Percentiles rank a stretch among this genome's conserved stretches.
Conservation (phyloP, 768 basidiomycete species). For the Russula dissimulans region DNA sequence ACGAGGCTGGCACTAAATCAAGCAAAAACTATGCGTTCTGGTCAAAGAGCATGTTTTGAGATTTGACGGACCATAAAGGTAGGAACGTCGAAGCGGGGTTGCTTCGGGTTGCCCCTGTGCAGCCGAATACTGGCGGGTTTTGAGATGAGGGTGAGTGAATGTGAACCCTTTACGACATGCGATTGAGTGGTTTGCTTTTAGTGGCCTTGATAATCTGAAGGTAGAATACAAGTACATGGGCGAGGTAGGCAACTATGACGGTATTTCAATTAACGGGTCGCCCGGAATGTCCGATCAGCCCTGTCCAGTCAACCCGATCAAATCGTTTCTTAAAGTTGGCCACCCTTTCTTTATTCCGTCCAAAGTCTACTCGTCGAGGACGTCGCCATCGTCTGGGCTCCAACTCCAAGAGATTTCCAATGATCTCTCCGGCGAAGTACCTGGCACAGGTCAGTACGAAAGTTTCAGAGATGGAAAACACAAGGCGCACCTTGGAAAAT, state of each 20-base stretch:
- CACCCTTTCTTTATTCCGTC: conserved; percentile 62
- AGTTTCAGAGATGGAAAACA: not conserved
- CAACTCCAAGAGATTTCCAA: conserved; percentile 82
- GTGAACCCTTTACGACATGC: not conserved
- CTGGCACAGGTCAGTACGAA: conserved; percentile 31
- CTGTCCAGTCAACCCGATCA: conserved; percentile 74
- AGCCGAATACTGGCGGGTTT: not conserved
- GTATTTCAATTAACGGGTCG: not conserved
- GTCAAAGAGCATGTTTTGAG: not conserved
- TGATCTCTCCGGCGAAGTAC: conserved; percentile 92
- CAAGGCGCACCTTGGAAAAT: conserved; percentile 68
- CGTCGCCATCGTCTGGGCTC: conserved; percentile 81
- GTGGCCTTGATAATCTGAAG: not conserved
- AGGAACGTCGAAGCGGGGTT: conserved; percentile 22
- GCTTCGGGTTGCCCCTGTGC: not conserved
- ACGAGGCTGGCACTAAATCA: conserved; percentile 62
- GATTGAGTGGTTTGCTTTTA: not conserved
- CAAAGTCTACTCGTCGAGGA: conserved; percentile 64
- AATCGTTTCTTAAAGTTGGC: conserved; percentile 65
- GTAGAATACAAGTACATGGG: not conserved
- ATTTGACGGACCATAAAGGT: conserved; percentile 42
- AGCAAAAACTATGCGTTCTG: not conserved
- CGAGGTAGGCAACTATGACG: not conserved
- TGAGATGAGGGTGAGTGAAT: not conserved
- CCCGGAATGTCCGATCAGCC: conserved; percentile 44